A percentile compares a stretch with the other conserved stretches of the same genome.
Conservation (phyloP, 257 asterid genomes). For the Solanum infundibuliforme region DNA sequence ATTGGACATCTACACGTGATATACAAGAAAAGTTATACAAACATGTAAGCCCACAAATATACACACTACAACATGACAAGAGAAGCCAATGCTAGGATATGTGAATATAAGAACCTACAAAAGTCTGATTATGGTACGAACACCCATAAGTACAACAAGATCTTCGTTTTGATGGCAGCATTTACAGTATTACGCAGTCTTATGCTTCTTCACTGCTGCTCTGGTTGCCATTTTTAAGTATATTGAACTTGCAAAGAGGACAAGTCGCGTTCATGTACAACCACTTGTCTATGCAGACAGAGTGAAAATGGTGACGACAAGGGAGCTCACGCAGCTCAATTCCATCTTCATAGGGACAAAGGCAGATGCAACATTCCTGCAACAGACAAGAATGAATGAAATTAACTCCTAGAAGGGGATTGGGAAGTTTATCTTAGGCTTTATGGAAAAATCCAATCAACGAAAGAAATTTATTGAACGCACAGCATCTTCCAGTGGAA, state of each 20-base stretch:
- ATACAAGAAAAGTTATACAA: background rate
- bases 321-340: slow-evolving; percentile 90
- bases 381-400: slow-evolving; percentile 2
- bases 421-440: background rate
- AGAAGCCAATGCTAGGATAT: background rate
- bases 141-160: background rate
- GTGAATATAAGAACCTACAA: slow-evolving; percentile 6
- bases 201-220: slow-evolving; percentile 69
- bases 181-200: background rate
- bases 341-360: slow-evolving; percentile 81
- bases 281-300: slow-evolving; percentile 93
- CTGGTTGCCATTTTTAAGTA: slow-evolving; percentile 58
- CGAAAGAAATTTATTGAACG: slow-evolving; percentile 8
- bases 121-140: background rate
- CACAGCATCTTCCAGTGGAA: slow-evolving; percentile 90
- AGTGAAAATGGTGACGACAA: slow-evolving; percentile 89
- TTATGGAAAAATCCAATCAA: background rate
- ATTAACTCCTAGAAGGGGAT: background rate
- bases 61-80: background rate
- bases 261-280: slow-evolving; percentile 86
- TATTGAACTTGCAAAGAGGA: slow-evolving; percentile 91
- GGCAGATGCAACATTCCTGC: slow-evolving; percentile 97
- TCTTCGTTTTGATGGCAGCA: background rate
- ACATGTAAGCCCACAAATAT: background rate
- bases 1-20: background rate